Base-by-base conservation (phyloP, 139 green algal species). In the Asterochloris erici region DNA sequence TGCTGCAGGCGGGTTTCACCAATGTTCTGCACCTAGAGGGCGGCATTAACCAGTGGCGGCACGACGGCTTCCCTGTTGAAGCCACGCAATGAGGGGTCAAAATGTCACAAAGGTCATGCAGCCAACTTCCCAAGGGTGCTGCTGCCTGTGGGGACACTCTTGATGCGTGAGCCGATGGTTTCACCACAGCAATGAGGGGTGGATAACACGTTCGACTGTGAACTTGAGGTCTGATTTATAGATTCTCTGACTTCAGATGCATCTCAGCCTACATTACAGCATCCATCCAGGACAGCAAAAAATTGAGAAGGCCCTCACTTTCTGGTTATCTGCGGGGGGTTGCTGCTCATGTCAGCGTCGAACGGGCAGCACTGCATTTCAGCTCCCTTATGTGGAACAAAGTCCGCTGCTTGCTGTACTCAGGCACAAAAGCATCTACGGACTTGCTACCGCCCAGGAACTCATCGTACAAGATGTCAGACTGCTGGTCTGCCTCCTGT, bases 1-100 rank as follows among this genome's bases (percentile, higher is more conserved):
- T 66, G 24, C 63, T 91, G 77, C 77, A 91, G 84, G 89, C 85
- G 12, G 91, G 90, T 14, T 95, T 82, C 75, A 91, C 63, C 29
- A 86, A 95, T 66, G 84, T 95, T 26, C 76, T 91, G 47, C 87
- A 92, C 79, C 81, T 95, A 69, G 83, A 94, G 73, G 91, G 90
- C 1, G 92, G 92, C 0, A 78, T 94, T 16, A 81, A 80, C 47
- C 79, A 87, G 27, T 95, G 92, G 92, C 82, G 90, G 13, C 81
- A 87, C 73, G 77, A 87, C 24, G 86, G 86, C 23, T 85, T 85
- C 38, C 90, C 90, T 60, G 74, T 86, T 17, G 81, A 84, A 54
- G 63, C 23, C 12, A 68, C 61, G 11, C 6, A 21, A 38, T 38
- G 60, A 70, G 10, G 11, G 24, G n/a, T 80, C 54, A 9, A 24